phyloP scores from a whole-genome alignment of 116 monocot genomes.

The Dioscorea cayenensis region DNA sequence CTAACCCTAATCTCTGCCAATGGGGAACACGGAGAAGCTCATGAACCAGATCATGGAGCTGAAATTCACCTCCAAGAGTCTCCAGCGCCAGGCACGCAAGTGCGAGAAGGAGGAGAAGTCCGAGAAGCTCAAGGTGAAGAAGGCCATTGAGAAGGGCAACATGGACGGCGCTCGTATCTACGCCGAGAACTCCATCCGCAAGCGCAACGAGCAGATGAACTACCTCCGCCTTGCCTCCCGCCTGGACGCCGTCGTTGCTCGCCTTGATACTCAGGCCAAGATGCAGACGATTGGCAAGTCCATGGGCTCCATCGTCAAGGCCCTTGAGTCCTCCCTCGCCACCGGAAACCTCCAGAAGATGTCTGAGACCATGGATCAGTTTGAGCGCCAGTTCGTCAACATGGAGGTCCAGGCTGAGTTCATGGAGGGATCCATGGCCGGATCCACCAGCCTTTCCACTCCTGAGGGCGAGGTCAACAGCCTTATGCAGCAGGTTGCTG shows the following conservation, averaged over 20 bases:
- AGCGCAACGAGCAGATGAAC: too few species aligned
- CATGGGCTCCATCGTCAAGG: too few species aligned
- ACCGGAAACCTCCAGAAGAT: too few species aligned
- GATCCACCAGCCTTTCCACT: conserved; percentile 34
- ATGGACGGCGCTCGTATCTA: too few species aligned
- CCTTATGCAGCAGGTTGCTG: conserved; percentile 44
- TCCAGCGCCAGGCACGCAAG: conserved; percentile 37
- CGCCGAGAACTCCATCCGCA: too few species aligned
- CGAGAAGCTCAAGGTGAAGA: conserved; percentile 41
- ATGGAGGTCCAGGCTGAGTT: conserved; percentile 50
- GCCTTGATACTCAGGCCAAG: too few species aligned
- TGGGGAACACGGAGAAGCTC: conserved; percentile 40
- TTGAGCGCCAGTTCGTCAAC: conserved; percentile 40
- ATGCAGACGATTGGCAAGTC: too few species aligned
- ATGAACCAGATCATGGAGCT: conserved; percentile 47
- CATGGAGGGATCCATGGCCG: conserved; percentile 39
- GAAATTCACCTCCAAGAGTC: conserved; percentile 34
- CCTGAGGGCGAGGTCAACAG: conserved; percentile 30
- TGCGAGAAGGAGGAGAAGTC: conserved; percentile 45
- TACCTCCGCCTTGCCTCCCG: too few species aligned
- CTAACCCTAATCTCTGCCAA: background rate
- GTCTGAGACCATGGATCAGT: too few species aligned
- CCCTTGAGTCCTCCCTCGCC: too few species aligned
- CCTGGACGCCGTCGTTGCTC: too few species aligned
- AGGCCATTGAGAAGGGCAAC: too few species aligned